Evolutionary conservation across 192 early-diverging fungal genomes (phyloP).

Genomic region (Entomortierella beljakovae): DNA sequence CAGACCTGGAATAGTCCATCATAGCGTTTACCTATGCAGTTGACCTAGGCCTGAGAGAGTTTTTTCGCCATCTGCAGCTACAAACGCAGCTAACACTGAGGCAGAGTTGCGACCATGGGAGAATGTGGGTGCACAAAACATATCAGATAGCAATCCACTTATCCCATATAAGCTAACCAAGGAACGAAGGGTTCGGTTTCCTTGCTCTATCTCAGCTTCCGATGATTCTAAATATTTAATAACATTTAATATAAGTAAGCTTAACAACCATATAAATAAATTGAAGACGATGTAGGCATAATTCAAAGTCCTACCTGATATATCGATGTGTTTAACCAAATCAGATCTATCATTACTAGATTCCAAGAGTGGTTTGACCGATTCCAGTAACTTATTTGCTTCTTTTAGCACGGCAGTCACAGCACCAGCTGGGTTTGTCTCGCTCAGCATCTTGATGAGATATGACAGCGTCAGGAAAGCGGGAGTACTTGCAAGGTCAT

Average conservation of each 20-base stretch:
- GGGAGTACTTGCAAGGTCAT: constrained; percentile 73
- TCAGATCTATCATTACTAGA: constrained; percentile 45
- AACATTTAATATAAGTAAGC: too few relatives aligned
- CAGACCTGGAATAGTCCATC: too few relatives aligned
- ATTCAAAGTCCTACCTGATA: constrained; percentile 57
- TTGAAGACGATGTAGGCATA: too few relatives aligned
- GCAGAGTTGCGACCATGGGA: constrained; percentile 72
- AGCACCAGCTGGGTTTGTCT: constrained; percentile 65
- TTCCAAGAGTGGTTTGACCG: constrained; percentile 58
- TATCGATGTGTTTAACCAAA: constrained; percentile 68
- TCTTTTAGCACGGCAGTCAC: constrained; percentile 63
- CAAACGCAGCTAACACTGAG: constrained; percentile 70
- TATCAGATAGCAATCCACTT: constrained; percentile 74
- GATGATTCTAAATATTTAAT: constrained; percentile 54
- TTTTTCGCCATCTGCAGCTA: constrained; percentile 58
- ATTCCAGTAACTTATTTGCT: constrained; percentile 58
- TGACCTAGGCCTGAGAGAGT: constrained; percentile 65
- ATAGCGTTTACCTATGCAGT: constrained; percentile 67
- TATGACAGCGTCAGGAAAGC: constrained; percentile 77
- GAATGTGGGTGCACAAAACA: constrained; percentile 73
- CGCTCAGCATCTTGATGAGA: constrained; percentile 76
- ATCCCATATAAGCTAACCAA: constrained; percentile 72
- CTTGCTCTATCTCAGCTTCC: constrained; percentile 53
- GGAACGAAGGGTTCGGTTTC: constrained; percentile 63
- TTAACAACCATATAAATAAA: too few relatives aligned